Base-by-base conservation (phyloP, 768 basidiomycete species). In the Kwoniella sp. region DNA sequence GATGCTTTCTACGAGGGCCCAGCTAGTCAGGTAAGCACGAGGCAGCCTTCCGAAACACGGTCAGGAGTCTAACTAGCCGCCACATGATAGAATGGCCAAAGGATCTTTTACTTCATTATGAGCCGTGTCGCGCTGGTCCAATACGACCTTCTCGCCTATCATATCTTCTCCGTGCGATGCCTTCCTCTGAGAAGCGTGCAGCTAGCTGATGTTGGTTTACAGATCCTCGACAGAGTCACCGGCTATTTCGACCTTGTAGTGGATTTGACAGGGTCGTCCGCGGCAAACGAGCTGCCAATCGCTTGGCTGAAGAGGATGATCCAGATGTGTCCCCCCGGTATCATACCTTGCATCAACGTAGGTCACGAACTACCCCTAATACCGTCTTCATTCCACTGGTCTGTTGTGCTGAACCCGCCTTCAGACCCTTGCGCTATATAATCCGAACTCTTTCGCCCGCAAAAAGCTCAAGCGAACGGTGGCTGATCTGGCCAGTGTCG, bases 1-100 rank as follows among this genome's bases (percentile, higher is more conserved):
- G 33, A 42, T n/a, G 66, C 57, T 1, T 70, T 70, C 48, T 70
- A 67, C 36, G 69, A 70, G 25, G 69, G 69, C 7, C 65, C 65
- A 19, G 56, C 58, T 5, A 67, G 63, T 45, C 68, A 70, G 45
- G 65, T 67, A 43, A 46, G 62, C 44, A 28, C 25, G 9, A 33
- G 20, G 10, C 14, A 23, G 5, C 44, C 20, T 11, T 27, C 3
- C 1, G 3, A 32, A 9, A n/a, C n/a, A n/a, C n/a, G n/a, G n/a
- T n/a, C 19, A 12, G 9, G 12, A 1, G 17, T 10, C 12, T 17
- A 29, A 44, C 20, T 15, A 23, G 45, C 47, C 36, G 2, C 36
- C 37, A 23, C 3, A 29, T 25, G 22, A 5, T 22, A 65, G 61
- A 67, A 65, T 46, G 69, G 65, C 7, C 40, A 50, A 20, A 46